phyloP scores from a whole-genome alignment of 2,329 filamentous ascomycete genomes.

The Torrubiellomyces zombiae region DNA sequence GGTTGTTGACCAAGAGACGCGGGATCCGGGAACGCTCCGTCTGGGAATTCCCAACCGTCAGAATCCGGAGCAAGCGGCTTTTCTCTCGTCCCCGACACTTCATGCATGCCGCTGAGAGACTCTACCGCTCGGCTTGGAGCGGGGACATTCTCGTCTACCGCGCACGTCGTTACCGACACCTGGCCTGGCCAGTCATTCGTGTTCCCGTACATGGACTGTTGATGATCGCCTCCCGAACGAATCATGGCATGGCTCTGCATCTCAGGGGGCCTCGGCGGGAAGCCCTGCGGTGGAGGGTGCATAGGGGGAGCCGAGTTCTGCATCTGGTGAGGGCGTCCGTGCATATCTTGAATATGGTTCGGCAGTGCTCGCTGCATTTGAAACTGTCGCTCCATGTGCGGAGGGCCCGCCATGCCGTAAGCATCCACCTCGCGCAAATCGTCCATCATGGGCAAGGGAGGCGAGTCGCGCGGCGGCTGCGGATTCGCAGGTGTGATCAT shows the following conservation, averaged over 20 bases:
- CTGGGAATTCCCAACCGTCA: conserved; percentile 90
- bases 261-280: conserved; percentile 18
- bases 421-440: conserved; percentile 38
- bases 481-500: conserved; percentile 53
- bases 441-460: conserved; percentile 39
- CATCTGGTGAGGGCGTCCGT: conserved; percentile 33
- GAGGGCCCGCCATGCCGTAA: conserved; percentile 29
- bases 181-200: conserved; percentile 18
- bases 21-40: conserved; percentile 48
- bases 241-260: conserved; percentile 32
- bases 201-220: conserved; percentile 21
- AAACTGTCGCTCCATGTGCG: conserved; percentile 23
- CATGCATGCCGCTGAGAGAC: conserved; percentile 19
- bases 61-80: conserved; percentile 33
- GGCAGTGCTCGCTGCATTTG: conserved; percentile 26
- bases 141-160: conserved; percentile 16
- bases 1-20: conserved; percentile 22
- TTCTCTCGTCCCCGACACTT: conserved; percentile 26
- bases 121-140: conserved; percentile 23
- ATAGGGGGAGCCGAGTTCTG: conserved; percentile 43
- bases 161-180: conserved; percentile 16
- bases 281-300: conserved; percentile 21
- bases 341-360: conserved; percentile 41
- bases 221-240: conserved; percentile 33
- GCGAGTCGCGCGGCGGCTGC: conserved; percentile 45